Percentiles rank a stretch among this genome's conserved stretches.
phyloP scores from a whole-genome alignment of 2,329 filamentous ascomycete genomes.

The Plectosphaerella plurivora region DNA sequence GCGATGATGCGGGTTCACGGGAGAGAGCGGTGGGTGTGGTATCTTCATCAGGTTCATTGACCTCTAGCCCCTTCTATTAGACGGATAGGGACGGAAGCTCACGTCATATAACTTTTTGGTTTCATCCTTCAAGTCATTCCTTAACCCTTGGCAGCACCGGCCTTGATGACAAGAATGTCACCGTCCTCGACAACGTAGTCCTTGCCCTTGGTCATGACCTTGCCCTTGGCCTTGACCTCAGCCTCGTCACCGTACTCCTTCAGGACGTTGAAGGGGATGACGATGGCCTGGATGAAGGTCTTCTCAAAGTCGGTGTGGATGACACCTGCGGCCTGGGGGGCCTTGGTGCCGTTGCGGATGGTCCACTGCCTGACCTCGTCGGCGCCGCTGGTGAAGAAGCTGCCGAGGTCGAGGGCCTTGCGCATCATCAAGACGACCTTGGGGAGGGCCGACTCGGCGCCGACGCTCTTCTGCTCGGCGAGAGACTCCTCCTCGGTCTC shows the following conservation, averaged over 20 bases:
- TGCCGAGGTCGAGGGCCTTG: conserved; percentile 81
- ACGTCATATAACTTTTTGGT: conserved; percentile 7
- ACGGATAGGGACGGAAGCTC: no score
- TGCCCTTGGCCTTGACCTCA: conserved; percentile 87
- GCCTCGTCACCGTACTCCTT: conserved; percentile 87
- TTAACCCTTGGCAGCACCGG: conserved; percentile 72
- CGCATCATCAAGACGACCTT: conserved; percentile 94
- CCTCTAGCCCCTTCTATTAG: no score
- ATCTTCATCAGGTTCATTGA: no score
- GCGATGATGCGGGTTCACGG: neutral
- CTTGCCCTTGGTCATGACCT: conserved; percentile 98
- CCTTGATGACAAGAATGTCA: conserved; percentile 83
- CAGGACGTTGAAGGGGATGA: conserved; percentile 81
- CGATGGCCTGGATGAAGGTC: conserved; percentile 95
- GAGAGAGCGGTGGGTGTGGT: no score
- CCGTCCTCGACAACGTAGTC: conserved; percentile 89
- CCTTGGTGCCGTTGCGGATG: conserved; percentile 91
- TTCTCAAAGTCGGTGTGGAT: conserved; percentile 99
- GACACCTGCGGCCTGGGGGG: conserved; percentile 94
- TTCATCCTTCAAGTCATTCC: conserved; percentile 5
- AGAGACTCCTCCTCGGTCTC: conserved; percentile 70
- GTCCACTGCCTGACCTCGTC: conserved; percentile 99
- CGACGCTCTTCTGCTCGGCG: conserved; percentile 85
- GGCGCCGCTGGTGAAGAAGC: conserved; percentile 94
- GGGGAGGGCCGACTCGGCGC: conserved; percentile 81